Base-by-base conservation (phyloP, 441 rosid genomes). In the Capsella rubella region DNA sequence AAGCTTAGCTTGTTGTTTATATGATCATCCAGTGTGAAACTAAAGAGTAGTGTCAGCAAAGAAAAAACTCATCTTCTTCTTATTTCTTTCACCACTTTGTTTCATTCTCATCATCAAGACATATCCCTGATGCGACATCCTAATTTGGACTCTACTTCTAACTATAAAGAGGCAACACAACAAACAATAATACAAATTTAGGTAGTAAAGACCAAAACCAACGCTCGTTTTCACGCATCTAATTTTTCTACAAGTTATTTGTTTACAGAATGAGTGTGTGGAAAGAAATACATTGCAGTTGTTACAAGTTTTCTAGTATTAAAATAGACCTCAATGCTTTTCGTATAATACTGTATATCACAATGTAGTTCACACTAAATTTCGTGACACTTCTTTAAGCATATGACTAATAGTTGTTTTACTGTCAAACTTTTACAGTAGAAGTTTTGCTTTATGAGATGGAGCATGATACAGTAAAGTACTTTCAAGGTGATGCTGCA, bases 11-110 rank as follows among this genome's bases (percentile, higher is more conserved):
- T 6, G 7, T 32, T 6, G 37, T 15, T 21, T 50, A 1, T 60
- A 15, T 71, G 43, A 47, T 58, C 53, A 47, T 58, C 53, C 51
- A 60, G 56, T 76, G 67, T 76, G 80, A 76, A 76, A 46, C 79
- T 46, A 63, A 47, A 68, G 43, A 53, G 46, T 63, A 53, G 53
- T 63, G 71, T 69, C 70, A 69, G 45, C 70, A 39, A 55, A 21
- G 25, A 8, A 34, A 34, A 5, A 56, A 56, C 66, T 29, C 0
- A 6, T 39, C 5, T 59, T 43, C 21, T 21, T 49, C 53, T 18
- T 49, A 28, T 18, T 42, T 42, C 14, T 68, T 60, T 67, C 73
- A 51, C 56, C 16, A 42, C 3, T 67, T 67, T 67, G 52, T 45
- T 75, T 54, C 43, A 54, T 61, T 61, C 25, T 60, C 64, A 21